Evolutionary conservation across 2,329 filamentous ascomycete genomes (phyloP), one percentile per base, ranked within the genome.

Genomic region (Fusarium albosuccineum): DNA sequence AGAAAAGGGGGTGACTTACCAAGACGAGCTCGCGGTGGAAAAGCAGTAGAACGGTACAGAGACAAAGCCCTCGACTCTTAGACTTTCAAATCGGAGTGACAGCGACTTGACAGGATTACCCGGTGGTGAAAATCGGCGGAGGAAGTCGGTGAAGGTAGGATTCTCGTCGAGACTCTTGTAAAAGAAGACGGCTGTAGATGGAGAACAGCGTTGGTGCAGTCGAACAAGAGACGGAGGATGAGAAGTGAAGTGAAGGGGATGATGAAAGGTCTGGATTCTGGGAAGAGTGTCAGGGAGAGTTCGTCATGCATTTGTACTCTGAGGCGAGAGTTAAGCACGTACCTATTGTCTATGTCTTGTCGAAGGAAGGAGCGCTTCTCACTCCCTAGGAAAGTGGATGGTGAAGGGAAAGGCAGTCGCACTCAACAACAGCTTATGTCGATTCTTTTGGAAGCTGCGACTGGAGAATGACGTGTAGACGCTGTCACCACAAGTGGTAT

Each of bases 21-120:
- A 70, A 9, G 66, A 73, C 66, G 56, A 68, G 68, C 63, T 68
- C 68, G 62, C 53, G 62, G 70, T 57, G 73, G 74, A 74, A 74
- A 75, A 77, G 58, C 60, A 69, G 72, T 81, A 82, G 75, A 42
- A 36, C 46, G 17, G 42, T 63, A 48, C 17, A 53, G 66, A 77
- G 81, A 81, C 73, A 80, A 76, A 72, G 59, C 62, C 70, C 64
- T 59, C 55, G 53, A 37, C 30, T 53, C 29, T 45, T 36, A 65
- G 69, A 57, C 66, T 68, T 67, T 67, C 67, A 75, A 73, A 46
- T 64, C 45, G 48, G 22, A 49, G 57, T 48, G 48, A 30, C 29
- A 44, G 60, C 49, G 41, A 22, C 45, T 64, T 17, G 44, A 63
- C 51, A 45, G 26, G 40, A 54, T 57, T 57, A 61, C 56, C 62